Percentiles rank a stretch among this genome's conserved stretches.
These are phyloP conservation scores for Ceratobasidium sp. DNA, from an alignment of 1,284 basidiomycete genomes.

Conservation along the genomic window DNA sequence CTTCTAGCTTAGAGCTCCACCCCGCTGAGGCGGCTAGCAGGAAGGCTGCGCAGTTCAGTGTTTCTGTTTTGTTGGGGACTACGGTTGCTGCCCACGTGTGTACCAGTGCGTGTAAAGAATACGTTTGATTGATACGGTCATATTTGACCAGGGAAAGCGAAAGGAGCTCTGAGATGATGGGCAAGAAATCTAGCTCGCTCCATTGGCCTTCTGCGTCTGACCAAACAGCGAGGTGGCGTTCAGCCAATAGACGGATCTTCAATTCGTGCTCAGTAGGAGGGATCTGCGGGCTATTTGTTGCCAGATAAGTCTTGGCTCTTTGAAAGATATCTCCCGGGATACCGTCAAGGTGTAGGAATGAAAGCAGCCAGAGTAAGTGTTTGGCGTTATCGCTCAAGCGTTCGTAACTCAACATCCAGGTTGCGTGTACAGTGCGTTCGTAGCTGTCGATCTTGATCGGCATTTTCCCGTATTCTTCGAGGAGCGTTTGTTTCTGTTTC, in stretches of 20 bases:
- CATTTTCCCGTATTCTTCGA: constrained; percentile 6
- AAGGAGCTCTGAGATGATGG: constrained; percentile 11
- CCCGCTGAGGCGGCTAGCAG: too few relatives aligned
- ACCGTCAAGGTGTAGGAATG: constrained; percentile 1
- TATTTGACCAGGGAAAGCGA: constrained; percentile 13
- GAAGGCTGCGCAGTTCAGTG: too few relatives aligned
- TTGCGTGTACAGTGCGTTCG: constrained; percentile 30
- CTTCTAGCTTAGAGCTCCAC: too few relatives aligned
- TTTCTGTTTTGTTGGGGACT: background rate
- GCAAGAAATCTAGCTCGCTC: background rate
- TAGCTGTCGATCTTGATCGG: constrained; percentile 11
- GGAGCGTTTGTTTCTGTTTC: background rate
- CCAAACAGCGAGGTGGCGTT: background rate
- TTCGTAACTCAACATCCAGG: constrained; percentile 24
- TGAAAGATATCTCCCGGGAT: constrained; percentile 16
- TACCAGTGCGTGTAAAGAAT: constrained; percentile 7
- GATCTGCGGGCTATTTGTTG: background rate
- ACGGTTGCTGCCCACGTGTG: constrained; percentile 14
- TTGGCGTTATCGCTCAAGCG: background rate
- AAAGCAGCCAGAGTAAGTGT: constrained; percentile 9
- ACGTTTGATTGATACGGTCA: background rate
- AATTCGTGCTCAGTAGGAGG: background rate
- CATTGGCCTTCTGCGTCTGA: background rate
- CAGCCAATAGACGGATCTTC: background rate
- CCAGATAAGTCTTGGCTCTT: background rate